Base-by-base conservation (phyloP, 1,139 yeast genomes). In the Kluyveromyces marxianus region DNA sequence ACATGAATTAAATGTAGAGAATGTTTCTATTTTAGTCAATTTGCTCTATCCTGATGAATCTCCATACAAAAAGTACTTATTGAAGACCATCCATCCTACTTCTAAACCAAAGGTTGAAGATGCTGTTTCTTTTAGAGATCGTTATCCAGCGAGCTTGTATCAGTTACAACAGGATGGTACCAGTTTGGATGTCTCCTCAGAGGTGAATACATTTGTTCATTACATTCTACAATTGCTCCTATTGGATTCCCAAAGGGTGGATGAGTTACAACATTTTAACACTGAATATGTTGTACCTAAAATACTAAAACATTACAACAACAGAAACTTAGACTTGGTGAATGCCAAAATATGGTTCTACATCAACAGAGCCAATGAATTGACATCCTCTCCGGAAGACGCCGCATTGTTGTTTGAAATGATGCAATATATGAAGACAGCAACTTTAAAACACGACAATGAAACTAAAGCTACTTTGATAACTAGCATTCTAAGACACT, bases 321-420 rank as follows among this genome's bases (percentile, higher is more conserved):
- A 87, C 54, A 79, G 97, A 55, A 78, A 95, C 3, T 70, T 92
- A 54, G 98, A 94, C 65, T 80, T 85, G 58, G 76, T 94, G 51
- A 83, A 82, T 53, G 94, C 97, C 10, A 92, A 90, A 65, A 75
- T 86, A 51, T 94, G 98, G 97, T 94, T 90, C 64, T 92, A 88
- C 69, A 77, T 88, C 54, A 76, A 83, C 41, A 78, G 96, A 65
- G 78, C 90, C 4, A 79, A 81, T 54, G 98, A 92, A 68, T 69
- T 82, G 50, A 62, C 71, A 38, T 75, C 75, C 42, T 53, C 47
- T 41, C 50, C 50, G 30, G 46, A 52, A 14, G 82, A 82, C 55
- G 69, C 81, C 48, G 70, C 74, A 45, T 71, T 87, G 45, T 80
- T 95, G 59, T 77, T 87, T 5, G 80, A 75, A 41, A 72, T 92